These are phyloP conservation scores for Tephrocybe sp. DNA, from an alignment of 768 basidiomycete species.

Conservation along the genomic window DNA sequence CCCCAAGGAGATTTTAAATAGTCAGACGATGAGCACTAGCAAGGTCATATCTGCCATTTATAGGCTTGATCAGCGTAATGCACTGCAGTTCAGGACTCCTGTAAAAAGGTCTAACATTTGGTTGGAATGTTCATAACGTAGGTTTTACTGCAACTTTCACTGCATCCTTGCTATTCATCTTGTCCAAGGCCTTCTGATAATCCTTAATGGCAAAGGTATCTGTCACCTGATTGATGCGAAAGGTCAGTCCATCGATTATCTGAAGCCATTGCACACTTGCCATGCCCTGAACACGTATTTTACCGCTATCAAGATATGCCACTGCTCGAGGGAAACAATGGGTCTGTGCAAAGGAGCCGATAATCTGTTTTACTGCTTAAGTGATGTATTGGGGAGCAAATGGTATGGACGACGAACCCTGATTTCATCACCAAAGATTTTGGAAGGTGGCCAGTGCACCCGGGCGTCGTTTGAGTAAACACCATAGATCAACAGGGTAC, in stretches of 20 bases:
- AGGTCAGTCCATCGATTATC: neutral
- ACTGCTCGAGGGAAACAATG: constrained; percentile 79
- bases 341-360: constrained; percentile 76
- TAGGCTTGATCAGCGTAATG: too few relatives aligned
- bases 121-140: neutral
- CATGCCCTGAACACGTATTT: constrained; percentile 58
- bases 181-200: constrained; percentile 64
- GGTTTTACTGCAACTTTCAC: constrained; percentile 52
- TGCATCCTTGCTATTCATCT: constrained; percentile 56
- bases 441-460: constrained; percentile 71
- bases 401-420: constrained; percentile 30
- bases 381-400: neutral
- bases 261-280: constrained; percentile 15
- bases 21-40: too few relatives aligned
- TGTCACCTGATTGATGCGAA: constrained; percentile 34
- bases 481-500: constrained; percentile 71
- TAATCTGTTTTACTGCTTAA: constrained; percentile 44
- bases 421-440: constrained; percentile 78
- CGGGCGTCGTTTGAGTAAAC: constrained; percentile 68
- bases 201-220: constrained; percentile 56
- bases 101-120: neutral
- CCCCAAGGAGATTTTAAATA: too few relatives aligned
- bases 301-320: constrained; percentile 72
- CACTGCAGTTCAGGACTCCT: neutral
- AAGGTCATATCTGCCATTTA: too few relatives aligned